Base-by-base conservation (phyloP, 768 basidiomycete genomes). In the Piloderma croceum region DNA sequence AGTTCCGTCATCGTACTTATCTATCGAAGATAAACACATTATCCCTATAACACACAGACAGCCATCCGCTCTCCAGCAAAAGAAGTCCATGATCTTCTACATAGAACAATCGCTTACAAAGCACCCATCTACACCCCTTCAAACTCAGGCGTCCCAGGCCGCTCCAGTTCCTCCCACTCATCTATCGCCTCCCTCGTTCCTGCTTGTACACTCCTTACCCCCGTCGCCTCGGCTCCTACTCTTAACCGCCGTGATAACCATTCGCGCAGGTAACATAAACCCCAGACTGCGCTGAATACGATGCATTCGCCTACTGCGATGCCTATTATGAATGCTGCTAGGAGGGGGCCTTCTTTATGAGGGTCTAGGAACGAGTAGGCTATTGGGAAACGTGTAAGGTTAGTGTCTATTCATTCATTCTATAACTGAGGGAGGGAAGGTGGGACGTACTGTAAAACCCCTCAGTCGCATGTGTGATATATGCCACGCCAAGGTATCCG, bases 311-410 rank as follows among this genome's bases (percentile, higher is more conserved):
- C 81, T 4, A 68, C 51, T 3, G 58, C 67, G 42, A 85, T 80
- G 3, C 79, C 81, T 27, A 79, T 17, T 50, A 85, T 76, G 53
- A 84, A 86, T 0, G 57, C 78, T 0, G 77, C 79, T 33, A 86
- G 62, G 24, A 66, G 49, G 4, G 49, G 64, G 18, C 61, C 55
- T 42, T 74, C 55, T 12, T 52, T 58, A 6, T 46, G 20, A 0
- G 84, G 82, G 49, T 85, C 55, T 6, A 87, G 73, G 66, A 86
- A 87, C 9, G 55, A 35, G 56, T 86, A 87, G 1, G 76, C 83
- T 85, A 15, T 29, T n/a, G n/a, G 27, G 27, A 9, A 29, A 15
- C 27, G 15, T 9, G 15, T 29, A 29, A 9, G 15, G 27, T 29
- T 15, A 29, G 27, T 29, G 9, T 9, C 27, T 29, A 10, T n/a